Percentiles rank a stretch among this genome's conserved stretches.
Evolutionary conservation across 768 basidiomycete genomes (phyloP).

Genomic region (Obba rivulosa): DNA sequence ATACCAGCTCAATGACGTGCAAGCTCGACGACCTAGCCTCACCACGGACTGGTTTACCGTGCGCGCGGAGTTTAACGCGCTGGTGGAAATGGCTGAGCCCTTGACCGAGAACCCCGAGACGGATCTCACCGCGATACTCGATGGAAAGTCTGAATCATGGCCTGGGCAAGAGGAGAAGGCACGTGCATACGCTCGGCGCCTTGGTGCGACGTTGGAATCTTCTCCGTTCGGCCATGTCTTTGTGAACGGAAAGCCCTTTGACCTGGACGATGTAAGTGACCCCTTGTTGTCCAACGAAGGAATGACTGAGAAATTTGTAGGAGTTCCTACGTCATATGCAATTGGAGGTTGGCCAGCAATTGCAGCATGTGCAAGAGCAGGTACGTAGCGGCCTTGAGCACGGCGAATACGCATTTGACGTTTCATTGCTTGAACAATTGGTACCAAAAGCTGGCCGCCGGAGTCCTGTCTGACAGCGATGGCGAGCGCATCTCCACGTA

Average conservation of each 20-base stretch:
- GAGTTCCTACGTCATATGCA: conserved; percentile 63
- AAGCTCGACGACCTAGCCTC: conserved; percentile 16
- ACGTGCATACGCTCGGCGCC: conserved; percentile 48
- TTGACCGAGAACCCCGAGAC: conserved; percentile 9
- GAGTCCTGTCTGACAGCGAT: conserved; percentile 49
- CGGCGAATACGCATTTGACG: not conserved
- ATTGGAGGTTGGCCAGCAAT: conserved; percentile 47
- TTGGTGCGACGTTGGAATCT: conserved; percentile 41
- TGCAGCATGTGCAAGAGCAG: conserved; percentile 70
- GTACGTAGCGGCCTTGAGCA: conserved; percentile 30
- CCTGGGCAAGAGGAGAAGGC: conserved; percentile 39
- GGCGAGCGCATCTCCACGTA: conserved; percentile 55
- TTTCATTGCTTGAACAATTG: not conserved
- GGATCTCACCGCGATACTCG: conserved; percentile 37
- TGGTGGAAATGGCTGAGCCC: conserved; percentile 26
- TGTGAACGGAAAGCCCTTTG: conserved; percentile 81
- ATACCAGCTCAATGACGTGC: too few species aligned
- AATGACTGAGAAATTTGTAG: conserved; percentile 30
- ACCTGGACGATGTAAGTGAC: conserved; percentile 58
- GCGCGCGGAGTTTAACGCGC: conserved; percentile 31
- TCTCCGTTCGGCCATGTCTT: conserved; percentile 64
- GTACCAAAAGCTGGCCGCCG: conserved; percentile 17
- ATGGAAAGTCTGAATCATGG: conserved; percentile 19
- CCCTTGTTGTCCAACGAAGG: not conserved
- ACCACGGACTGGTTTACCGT: conserved; percentile 41